Percentiles rank a stretch among this genome's conserved stretches.
phyloP scores from a whole-genome alignment of 306 rosid species.

The Quercus alba region DNA sequence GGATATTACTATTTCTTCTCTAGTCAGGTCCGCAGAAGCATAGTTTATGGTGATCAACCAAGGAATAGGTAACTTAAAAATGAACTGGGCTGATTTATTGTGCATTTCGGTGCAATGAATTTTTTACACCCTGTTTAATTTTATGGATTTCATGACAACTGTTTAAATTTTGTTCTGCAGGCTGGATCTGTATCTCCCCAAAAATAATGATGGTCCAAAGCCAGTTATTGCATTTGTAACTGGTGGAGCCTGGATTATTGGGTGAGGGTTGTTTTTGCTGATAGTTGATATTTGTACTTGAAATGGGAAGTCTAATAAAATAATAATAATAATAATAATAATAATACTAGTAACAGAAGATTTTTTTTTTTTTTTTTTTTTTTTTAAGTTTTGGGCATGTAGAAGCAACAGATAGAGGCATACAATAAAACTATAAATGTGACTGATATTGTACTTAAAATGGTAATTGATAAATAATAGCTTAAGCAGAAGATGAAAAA shows the following conservation, averaged over 20 bases:
- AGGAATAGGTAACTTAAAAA: slow-evolving; percentile 63
- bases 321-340: neutral
- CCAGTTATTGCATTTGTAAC: slow-evolving; percentile 91
- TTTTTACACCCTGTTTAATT: neutral
- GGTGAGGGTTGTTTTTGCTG: slow-evolving; percentile 50
- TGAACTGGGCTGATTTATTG: neutral
- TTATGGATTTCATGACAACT: slow-evolving; percentile 23
- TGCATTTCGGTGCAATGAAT: neutral
- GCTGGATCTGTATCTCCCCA: slow-evolving; percentile 87
- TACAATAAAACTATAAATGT: neutral
- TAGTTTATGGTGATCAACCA: slow-evolving; percentile 87
- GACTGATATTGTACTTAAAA: neutral
- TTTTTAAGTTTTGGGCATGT: neutral
- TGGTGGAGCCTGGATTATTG: slow-evolving; percentile 98
- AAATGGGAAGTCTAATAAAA: neutral
- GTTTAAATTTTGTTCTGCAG: slow-evolving; percentile 39
- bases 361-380: neutral
- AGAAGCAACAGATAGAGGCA: neutral
- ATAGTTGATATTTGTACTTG: slow-evolving; percentile 1
- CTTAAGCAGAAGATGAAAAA: neutral
- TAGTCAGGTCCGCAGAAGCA: slow-evolving; percentile 62
- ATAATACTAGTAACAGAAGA: neutral
- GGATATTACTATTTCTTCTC: slow-evolving; percentile 82
- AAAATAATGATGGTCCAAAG: slow-evolving; percentile 51
- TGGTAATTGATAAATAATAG: neutral